Evolutionary conservation across 176 grass and related monocot species (phyloP).

Genomic region (Tillandsia leiboldiana): DNA sequence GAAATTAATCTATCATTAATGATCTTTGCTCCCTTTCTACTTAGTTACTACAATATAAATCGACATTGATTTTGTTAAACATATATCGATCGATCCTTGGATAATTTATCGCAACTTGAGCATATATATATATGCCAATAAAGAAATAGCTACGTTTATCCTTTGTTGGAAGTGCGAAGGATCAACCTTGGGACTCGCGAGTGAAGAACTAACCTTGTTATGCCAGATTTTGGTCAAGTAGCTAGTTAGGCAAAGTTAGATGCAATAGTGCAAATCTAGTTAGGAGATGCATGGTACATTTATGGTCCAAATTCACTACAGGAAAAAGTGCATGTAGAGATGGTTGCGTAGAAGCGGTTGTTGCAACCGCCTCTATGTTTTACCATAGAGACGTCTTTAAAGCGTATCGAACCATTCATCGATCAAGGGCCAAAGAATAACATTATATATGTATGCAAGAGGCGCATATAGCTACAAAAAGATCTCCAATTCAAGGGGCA

Average conservation of each 20-base stretch:
- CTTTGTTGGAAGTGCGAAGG: not conserved
- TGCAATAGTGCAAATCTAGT: not conserved
- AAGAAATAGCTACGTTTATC: not conserved
- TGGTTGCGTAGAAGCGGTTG: too few species aligned
- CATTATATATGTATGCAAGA: too few species aligned
- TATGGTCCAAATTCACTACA: too few species aligned
- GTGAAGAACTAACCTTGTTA: not conserved
- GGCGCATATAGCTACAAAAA: too few species aligned
- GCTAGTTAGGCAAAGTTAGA: not conserved
- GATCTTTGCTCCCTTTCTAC: not conserved
- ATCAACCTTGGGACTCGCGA: not conserved
- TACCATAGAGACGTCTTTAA: too few species aligned
- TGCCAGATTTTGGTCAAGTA: not conserved
- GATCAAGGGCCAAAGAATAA: too few species aligned
- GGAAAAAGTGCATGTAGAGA: too few species aligned
- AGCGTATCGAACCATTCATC: too few species aligned
- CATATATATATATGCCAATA: not conserved
- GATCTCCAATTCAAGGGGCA: too few species aligned
- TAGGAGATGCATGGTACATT: too few species aligned
- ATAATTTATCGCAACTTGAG: not conserved
- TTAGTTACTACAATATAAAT: not conserved
- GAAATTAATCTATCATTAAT: not conserved
- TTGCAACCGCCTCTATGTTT: too few species aligned
- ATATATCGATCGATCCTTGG: not conserved
- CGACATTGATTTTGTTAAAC: not conserved